Percentiles rank a stretch among this genome's conserved stretches.
phyloP scores from a whole-genome alignment of 2,329 filamentous ascomycete species.

The Colletotrichum sp. region DNA sequence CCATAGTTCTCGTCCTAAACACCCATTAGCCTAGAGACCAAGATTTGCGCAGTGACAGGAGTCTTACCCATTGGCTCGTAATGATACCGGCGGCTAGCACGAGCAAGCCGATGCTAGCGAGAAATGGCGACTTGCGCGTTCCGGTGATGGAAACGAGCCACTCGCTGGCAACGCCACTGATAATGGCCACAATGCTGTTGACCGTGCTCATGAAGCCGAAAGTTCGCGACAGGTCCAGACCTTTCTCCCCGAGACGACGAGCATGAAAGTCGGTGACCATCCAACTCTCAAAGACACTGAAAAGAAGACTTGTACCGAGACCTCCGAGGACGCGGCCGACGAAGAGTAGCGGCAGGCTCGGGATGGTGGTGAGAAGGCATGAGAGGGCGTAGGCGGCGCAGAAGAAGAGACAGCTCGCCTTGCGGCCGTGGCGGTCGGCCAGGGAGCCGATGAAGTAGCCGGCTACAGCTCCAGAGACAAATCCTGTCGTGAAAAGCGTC shows the following conservation, averaged over 20 bases:
- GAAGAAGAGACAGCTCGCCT: slow-evolving; percentile 58
- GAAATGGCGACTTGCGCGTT: slow-evolving; percentile 57
- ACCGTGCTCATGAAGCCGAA: slow-evolving; percentile 57
- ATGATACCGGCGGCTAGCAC: slow-evolving; percentile 49
- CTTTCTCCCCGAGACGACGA: slow-evolving; percentile 43
- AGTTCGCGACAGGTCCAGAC: slow-evolving; percentile 49
- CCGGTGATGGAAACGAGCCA: slow-evolving; percentile 50
- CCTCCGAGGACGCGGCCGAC: slow-evolving; percentile 59
- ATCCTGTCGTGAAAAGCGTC: slow-evolving; percentile 46
- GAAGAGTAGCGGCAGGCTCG: slow-evolving; percentile 47
- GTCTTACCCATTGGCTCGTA: slow-evolving; percentile 47
- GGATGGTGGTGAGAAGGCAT: slow-evolving; percentile 43
- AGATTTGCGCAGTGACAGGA: not conserved
- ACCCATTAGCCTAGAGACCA: not conserved
- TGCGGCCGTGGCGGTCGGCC: slow-evolving; percentile 56
- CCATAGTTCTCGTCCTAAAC: slow-evolving; percentile 57
- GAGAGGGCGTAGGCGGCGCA: slow-evolving; percentile 59
- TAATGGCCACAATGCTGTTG: slow-evolving; percentile 61
- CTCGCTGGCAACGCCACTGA: slow-evolving; percentile 56
- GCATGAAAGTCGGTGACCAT: slow-evolving; percentile 61
- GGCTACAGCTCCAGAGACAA: slow-evolving; percentile 48
- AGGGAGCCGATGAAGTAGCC: slow-evolving; percentile 52
- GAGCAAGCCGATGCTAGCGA: slow-evolving; percentile 42
- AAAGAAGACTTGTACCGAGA: slow-evolving; percentile 60
- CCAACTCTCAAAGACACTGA: slow-evolving; percentile 67